Conservation (phyloP, 768 basidiomycete species). For the Russula emetica region DNA sequence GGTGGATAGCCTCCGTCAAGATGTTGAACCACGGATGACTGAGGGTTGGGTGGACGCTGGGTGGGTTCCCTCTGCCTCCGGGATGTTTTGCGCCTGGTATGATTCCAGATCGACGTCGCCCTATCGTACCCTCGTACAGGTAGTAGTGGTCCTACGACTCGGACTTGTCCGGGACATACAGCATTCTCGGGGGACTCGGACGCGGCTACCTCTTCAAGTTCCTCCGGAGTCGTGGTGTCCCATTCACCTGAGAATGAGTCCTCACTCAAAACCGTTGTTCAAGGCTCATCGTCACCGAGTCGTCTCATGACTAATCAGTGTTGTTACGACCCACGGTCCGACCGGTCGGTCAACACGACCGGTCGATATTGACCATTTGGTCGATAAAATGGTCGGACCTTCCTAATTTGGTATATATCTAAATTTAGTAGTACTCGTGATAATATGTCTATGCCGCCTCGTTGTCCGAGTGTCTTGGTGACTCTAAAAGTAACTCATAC, state of each 20-base stretch:
- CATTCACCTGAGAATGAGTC: not conserved
- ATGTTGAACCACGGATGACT: not conserved
- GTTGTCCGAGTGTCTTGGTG: too few species aligned
- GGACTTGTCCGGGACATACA: too few species aligned
- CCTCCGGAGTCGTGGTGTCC: not conserved
- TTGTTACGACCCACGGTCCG: too few species aligned
- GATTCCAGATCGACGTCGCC: not conserved
- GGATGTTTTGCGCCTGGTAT: not conserved
- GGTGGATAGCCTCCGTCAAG: not conserved
- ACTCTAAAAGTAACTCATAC: too few species aligned
- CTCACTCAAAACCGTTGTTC: not conserved
- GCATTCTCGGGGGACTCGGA: not conserved
- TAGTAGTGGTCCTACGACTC: slow-evolving; percentile 1
- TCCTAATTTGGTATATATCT: too few species aligned
- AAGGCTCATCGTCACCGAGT: not conserved
- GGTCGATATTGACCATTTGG: too few species aligned
- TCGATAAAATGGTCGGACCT: too few species aligned
- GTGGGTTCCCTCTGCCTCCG: not conserved
- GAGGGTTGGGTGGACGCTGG: not conserved
- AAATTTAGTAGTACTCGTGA: too few species aligned
- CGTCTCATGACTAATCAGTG: not conserved
- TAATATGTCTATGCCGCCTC: too few species aligned
- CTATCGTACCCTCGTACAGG: not conserved
- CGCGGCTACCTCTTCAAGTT: not conserved
- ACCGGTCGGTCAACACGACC: too few species aligned